These are phyloP conservation scores for Sporothrix humicola DNA, from an alignment of 2,329 filamentous ascomycete genomes.

Conservation along the genomic window DNA sequence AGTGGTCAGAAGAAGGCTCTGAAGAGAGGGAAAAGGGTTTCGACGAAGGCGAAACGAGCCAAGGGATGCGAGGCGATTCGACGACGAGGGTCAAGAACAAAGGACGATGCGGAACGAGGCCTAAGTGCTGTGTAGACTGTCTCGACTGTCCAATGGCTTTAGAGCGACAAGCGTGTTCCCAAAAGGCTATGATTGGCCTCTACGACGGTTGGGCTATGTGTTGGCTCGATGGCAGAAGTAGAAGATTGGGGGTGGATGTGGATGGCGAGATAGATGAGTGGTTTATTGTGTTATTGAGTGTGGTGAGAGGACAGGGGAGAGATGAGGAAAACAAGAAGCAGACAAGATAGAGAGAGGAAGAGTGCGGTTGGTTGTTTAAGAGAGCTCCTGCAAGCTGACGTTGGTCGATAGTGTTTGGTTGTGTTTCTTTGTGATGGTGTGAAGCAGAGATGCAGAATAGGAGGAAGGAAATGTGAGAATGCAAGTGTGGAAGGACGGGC, in stretches of 20 bases:
- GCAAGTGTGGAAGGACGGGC: constrained; percentile 11
- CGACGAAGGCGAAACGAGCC: neutral
- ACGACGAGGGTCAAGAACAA: constrained; percentile 6
- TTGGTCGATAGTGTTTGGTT: constrained; percentile 15
- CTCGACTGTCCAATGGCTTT: constrained; percentile 4
- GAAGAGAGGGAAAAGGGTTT: neutral
- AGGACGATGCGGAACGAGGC: constrained; percentile 15
- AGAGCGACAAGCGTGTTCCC: neutral
- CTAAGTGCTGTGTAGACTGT: neutral
- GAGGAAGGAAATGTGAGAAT: constrained; percentile 17
- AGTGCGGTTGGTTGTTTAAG: neutral
- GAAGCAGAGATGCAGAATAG: constrained; percentile 24
- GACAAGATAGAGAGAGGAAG: neutral
- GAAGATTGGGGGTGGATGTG: constrained; percentile 20
- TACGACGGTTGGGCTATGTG: constrained; percentile 11
- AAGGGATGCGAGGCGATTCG: neutral
- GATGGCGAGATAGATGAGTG: constrained; percentile 9
- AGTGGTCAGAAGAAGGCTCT: neutral
- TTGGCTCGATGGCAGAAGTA: constrained; percentile 21
- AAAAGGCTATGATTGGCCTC: constrained; percentile 27
- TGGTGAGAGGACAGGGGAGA: neutral
- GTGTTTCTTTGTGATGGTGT: constrained; percentile 26
- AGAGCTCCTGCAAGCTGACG: constrained; percentile 26
- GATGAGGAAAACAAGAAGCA: neutral
- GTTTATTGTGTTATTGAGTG: neutral